A percentile compares a stretch with the other conserved stretches of the same genome.
These are phyloP conservation scores for Nemania diffusa DNA, from an alignment of 2,329 filamentous ascomycete species.

Conservation along the genomic window DNA sequence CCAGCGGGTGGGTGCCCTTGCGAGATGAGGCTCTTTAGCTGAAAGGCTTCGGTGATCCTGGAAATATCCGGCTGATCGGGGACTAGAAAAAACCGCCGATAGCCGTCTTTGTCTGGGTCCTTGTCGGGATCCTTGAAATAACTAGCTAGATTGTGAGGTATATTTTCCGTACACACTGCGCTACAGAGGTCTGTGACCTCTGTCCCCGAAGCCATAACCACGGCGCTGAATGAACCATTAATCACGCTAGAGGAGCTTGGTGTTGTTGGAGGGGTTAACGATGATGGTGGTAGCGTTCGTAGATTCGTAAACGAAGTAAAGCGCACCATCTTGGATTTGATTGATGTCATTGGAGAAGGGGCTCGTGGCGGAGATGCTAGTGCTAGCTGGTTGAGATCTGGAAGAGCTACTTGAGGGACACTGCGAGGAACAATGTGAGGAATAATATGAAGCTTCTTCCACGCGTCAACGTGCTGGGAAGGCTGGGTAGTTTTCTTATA, in stretches of 20 bases:
- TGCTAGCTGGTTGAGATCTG: not conserved
- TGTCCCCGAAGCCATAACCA: not conserved
- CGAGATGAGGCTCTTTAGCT: constrained; percentile 5
- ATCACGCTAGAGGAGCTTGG: not conserved
- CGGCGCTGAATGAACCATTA: not conserved
- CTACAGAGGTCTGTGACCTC: constrained; percentile 12
- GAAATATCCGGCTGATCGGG: not conserved
- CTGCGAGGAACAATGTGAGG: not conserved
- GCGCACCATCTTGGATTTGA: constrained; percentile 17
- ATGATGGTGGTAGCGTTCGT: not conserved
- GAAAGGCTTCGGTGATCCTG: constrained; percentile 14
- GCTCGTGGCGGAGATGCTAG: constrained; percentile 6
- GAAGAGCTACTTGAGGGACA: too few species aligned
- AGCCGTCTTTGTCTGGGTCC: not conserved
- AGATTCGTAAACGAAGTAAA: not conserved
- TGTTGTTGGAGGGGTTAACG: not conserved
- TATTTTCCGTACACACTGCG: constrained; percentile 3
- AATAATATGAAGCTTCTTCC: constrained; percentile 19
- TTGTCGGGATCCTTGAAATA: constrained; percentile 18
- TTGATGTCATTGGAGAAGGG: constrained; percentile 1
- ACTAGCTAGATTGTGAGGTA: not conserved
- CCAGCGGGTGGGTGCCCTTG: not conserved
- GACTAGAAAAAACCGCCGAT: constrained; percentile 11
- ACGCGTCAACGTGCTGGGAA: constrained; percentile 1
- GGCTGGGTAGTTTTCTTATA: not conserved